phyloP scores from a whole-genome alignment of 768 basidiomycete species.

The Hygrophoropsis aurantiaca region DNA sequence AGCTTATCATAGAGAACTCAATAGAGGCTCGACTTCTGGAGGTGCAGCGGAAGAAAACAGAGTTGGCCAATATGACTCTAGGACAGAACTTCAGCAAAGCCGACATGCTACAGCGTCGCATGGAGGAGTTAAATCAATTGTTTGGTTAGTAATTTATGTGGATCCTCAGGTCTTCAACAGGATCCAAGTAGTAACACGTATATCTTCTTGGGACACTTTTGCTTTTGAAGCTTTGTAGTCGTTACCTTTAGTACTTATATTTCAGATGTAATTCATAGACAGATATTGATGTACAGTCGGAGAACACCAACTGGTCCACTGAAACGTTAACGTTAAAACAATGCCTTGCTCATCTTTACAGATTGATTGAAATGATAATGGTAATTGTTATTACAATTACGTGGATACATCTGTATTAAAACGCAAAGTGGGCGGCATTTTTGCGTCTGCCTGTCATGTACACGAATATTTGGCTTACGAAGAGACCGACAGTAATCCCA shows the following conservation, averaged over 20 bases:
- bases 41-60: constrained; percentile 94
- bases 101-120: constrained; percentile 81
- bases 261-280: constrained; percentile 32
- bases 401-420: constrained; percentile 39
- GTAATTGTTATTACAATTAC: background rate
- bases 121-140: constrained; percentile 83
- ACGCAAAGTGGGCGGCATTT: constrained; percentile 73
- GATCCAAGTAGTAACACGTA: constrained; percentile 6
- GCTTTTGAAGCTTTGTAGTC: constrained; percentile 9
- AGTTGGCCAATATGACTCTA: constrained; percentile 91
- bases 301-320: too few species aligned
- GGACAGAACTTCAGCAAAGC: constrained; percentile 85
- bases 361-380: constrained; percentile 1
- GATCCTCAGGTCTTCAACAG: constrained; percentile 16
- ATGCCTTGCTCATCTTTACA: too few species aligned
- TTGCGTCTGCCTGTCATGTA: constrained; percentile 76
- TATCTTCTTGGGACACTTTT: constrained; percentile 12
- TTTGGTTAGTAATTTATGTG: constrained; percentile 50
- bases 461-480: constrained; percentile 74
- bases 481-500: constrained; percentile 83
- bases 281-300: background rate
- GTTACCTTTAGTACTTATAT: constrained; percentile 32
- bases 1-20: constrained; percentile 90
- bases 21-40: constrained; percentile 92
- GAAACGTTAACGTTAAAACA: background rate